Conservation (phyloP, 2,329 filamentous ascomycete species). For the Fonsecaea erecta region DNA sequence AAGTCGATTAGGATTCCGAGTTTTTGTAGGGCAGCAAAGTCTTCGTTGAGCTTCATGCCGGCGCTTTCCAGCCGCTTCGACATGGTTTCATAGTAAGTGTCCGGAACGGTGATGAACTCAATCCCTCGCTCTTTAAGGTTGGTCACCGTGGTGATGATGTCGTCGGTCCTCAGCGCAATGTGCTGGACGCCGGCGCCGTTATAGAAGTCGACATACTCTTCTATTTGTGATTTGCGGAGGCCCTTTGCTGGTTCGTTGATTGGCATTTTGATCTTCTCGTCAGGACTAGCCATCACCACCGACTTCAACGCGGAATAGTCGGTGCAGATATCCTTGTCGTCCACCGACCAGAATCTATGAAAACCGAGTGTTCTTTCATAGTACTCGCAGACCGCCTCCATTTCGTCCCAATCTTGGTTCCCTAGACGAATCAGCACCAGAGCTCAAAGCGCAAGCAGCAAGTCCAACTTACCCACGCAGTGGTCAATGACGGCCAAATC, state of each 20-base stretch:
- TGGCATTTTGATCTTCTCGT: slow-evolving; percentile 93
- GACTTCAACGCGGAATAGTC: slow-evolving; percentile 87
- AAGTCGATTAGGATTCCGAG: slow-evolving; percentile 94
- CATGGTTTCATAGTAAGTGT: slow-evolving; percentile 84
- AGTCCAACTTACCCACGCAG: slow-evolving; percentile 70
- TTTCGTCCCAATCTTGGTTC: slow-evolving; percentile 94
- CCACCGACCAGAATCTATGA: slow-evolving; percentile 97
- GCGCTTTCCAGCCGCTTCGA: slow-evolving; percentile 69
- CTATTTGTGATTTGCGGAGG: slow-evolving; percentile 91
- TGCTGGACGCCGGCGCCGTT: slow-evolving; percentile 89
- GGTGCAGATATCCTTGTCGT: slow-evolving; percentile 89
- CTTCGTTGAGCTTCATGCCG: slow-evolving; percentile 69
- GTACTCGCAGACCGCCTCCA: slow-evolving; percentile 69
- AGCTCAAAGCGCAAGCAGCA: not conserved
- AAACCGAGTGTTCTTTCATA: slow-evolving; percentile 91
- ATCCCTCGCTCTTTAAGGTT: slow-evolving; percentile 84
- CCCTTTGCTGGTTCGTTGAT: slow-evolving; percentile 94
- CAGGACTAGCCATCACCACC: slow-evolving; percentile 86
- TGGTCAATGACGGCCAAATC: slow-evolving; percentile 81
- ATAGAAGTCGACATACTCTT: slow-evolving; percentile 91
- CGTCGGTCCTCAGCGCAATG: slow-evolving; percentile 79
- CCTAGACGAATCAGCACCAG: slow-evolving; percentile 14
- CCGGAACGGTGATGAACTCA: slow-evolving; percentile 87
- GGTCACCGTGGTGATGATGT: slow-evolving; percentile 78
- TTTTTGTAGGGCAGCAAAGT: slow-evolving; percentile 74